These are phyloP conservation scores for Coix lacrymajobi DNA, from an alignment of 176 grass and related monocot species.

Conservation along the genomic window DNA sequence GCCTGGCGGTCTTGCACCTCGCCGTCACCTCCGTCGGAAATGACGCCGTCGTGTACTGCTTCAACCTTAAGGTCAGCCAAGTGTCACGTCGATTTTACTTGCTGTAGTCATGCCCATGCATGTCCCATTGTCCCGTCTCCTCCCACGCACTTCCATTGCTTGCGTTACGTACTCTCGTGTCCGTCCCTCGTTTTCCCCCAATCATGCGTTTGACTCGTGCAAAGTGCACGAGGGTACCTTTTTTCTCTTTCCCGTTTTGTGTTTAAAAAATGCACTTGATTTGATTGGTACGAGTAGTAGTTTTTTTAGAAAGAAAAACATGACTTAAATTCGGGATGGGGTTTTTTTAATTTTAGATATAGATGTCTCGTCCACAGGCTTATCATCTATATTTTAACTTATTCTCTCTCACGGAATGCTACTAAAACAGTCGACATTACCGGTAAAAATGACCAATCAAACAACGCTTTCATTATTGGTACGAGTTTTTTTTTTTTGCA, in stretches of 20 bases:
- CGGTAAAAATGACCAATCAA: too few species aligned
- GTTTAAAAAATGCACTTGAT: background rate
- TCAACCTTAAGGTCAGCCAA: constrained; percentile 76
- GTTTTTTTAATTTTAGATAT: background rate
- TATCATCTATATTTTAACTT: too few species aligned
- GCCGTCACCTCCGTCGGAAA: constrained; percentile 53
- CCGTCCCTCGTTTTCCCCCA: background rate
- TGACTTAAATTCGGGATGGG: background rate
- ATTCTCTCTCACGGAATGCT: too few species aligned
- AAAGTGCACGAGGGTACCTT: background rate
- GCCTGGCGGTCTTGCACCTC: constrained; percentile 80
- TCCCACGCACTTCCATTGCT: background rate
- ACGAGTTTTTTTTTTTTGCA: background rate
- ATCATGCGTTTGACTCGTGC: constrained; percentile 1
- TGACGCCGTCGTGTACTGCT: constrained; percentile 68
- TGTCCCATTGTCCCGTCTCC: background rate
- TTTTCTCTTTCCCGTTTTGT: background rate
- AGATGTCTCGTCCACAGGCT: too few species aligned
- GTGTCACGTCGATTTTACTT: background rate
- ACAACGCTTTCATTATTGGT: too few species aligned
- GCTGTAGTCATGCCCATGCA: background rate
- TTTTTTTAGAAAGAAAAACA: too few species aligned
- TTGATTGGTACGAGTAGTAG: too few species aligned
- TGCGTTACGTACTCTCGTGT: background rate
- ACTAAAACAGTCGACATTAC: too few species aligned